These are phyloP conservation scores for Trichomonas vaginalis DNA, from an alignment of 208 protist genomes.

Conservation along the genomic window DNA sequence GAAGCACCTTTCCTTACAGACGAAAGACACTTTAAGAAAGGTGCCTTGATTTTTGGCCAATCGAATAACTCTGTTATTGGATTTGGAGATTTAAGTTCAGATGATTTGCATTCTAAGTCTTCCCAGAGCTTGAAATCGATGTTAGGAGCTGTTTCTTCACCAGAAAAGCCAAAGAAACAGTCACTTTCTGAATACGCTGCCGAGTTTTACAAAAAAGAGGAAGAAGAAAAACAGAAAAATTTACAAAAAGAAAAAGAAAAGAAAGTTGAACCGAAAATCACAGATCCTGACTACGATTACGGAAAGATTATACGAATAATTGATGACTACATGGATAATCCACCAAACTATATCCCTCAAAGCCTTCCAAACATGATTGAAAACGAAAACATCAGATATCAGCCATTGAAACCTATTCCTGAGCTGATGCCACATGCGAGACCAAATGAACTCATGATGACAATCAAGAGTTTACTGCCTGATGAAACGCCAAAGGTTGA, in stretches of 20 bases:
- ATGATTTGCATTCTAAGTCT: too few relatives aligned
- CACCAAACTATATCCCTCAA: not conserved
- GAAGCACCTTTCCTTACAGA: not conserved
- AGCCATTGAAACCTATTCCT: not conserved
- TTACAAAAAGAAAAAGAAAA: not conserved
- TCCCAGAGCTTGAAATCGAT: not conserved
- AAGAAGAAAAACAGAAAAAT: not conserved
- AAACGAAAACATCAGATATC: not conserved
- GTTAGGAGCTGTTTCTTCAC: not conserved
- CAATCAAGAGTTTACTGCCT: not conserved
- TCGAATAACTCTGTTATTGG: too few relatives aligned
- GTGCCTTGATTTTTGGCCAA: not conserved
- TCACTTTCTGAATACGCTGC: not conserved
- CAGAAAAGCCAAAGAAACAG: not conserved
- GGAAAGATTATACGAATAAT: not conserved
- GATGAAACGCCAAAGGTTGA: not conserved
- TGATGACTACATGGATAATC: not conserved
- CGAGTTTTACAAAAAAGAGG: not conserved
- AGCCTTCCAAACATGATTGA: not conserved
- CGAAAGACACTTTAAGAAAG: not conserved
- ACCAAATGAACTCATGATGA: not conserved
- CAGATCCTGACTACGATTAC: not conserved
- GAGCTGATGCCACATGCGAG: not conserved
- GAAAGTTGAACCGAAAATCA: not conserved
- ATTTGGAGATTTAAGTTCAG: too few relatives aligned